A percentile compares a stretch with the other conserved stretches of the same genome.
These are phyloP conservation scores for Verticillium longisporum DNA, from an alignment of 2,329 filamentous ascomycete genomes.

Conservation along the genomic window DNA sequence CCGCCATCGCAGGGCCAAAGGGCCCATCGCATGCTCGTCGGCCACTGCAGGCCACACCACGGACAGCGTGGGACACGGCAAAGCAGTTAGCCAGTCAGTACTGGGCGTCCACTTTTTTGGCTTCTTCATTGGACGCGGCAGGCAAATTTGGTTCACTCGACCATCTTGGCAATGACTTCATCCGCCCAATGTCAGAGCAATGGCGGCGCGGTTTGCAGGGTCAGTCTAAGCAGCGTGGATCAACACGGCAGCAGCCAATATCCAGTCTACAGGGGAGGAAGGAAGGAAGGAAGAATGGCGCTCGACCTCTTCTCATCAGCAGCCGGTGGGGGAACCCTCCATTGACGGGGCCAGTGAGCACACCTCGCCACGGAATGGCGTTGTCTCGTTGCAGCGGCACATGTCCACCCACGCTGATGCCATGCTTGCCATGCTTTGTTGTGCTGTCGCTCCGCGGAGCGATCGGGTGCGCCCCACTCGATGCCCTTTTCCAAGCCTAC, in stretches of 20 bases:
- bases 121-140: neutral
- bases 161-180: neutral
- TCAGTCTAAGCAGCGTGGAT: neutral
- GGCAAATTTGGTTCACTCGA: neutral
- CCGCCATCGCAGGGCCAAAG: neutral
- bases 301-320: neutral
- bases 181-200: neutral
- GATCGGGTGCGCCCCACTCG: neutral
- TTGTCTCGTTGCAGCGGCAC: neutral
- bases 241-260: neutral
- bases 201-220: neutral
- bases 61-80: too few species aligned
- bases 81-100: neutral
- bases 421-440: neutral
- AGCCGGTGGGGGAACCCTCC: neutral
- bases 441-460: neutral
- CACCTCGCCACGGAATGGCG: neutral
- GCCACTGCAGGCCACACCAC: too few species aligned
- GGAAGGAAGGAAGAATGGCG: neutral
- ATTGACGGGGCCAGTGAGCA: neutral
- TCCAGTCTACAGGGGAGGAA: neutral
- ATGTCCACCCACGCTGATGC: neutral
- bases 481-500: neutral
- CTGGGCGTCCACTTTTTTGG: neutral
- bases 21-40: too few species aligned